Base-by-base conservation (phyloP, 2,329 filamentous ascomycete species). In the Penicillium sp. region DNA sequence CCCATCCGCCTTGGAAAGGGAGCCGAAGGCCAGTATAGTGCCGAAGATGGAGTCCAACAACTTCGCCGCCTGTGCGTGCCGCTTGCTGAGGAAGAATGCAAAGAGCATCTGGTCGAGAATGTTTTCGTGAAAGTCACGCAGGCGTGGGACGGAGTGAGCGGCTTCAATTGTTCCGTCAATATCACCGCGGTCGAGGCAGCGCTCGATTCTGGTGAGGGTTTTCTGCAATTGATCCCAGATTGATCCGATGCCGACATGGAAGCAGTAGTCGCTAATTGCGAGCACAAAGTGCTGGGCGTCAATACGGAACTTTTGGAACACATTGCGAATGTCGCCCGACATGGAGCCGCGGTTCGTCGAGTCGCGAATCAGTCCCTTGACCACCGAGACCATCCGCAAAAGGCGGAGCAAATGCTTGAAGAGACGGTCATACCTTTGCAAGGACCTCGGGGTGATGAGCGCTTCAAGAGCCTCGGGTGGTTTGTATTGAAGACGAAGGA, bases 401-500 rank as follows among this genome's bases (percentile, higher is more conserved):
- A 96, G 79, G 3, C 91, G 87, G 3, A 98, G 80, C 0, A 97
- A 78, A 16, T 91, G 83, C 66, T 87, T 90, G 79, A 97, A 98
- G 37, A 97, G 83, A 49, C 83, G 82, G 72, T 98, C 95, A 69
- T 97, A 98, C 66, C 92, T 92, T 55, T 87, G 79, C 11, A 98
- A 77, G 1, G 89, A 83, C 0, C 81, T 73, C 0, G 86, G 81
- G 0, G 91, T 92, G 43, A 99, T 87, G 61, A 98, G 83, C 0
- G 87, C 81, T 41, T 87, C 82, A 0, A 98, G 79, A 1, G 91
- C 86, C 0, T 84, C 75, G 0, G 92, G 89, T 0, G 92, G 83
- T 41, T 89, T 90, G 76, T 97, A 98, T 47, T 92, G 89, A 7
- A 99, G 79, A 1, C 91, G 87, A 16, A 99, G 81, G 69, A 99